Conservation (phyloP, 1,139 yeast species). For the Debaryomyces robertsiae region DNA sequence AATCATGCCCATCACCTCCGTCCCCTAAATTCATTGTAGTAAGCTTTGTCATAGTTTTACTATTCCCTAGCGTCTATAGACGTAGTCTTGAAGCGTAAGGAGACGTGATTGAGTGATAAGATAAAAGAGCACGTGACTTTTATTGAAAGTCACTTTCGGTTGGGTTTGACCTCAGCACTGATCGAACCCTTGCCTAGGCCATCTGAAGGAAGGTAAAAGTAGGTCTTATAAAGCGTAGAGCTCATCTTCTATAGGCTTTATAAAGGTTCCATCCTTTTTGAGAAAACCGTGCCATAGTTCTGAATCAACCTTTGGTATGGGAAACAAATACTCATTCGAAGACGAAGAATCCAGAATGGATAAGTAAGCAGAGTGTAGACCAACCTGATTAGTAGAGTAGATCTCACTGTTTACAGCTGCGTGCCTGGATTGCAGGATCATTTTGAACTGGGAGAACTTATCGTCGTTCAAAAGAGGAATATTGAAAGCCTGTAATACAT, state of each 20-base stretch:
- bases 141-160: conserved; percentile 4
- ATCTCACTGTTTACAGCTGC: conserved; percentile 18
- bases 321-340: conserved; percentile 17
- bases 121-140: conserved; percentile 8
- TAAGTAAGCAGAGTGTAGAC: conserved; percentile 25
- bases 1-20: not conserved
- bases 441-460: conserved; percentile 23
- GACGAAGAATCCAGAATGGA: conserved; percentile 12
- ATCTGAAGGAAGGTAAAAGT: no score
- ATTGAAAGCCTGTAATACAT: conserved; percentile 23
- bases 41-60: conserved; percentile 1
- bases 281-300: conserved; percentile 24
- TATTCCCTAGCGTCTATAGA: not conserved
- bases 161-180: no score
- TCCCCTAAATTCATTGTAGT: not conserved
- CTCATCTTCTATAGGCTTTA: conserved; percentile 5
- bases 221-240: not conserved
- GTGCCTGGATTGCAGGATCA: not conserved
- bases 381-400: conserved; percentile 27
- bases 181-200: not conserved
- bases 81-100: conserved; percentile 2
- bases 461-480: conserved; percentile 28
- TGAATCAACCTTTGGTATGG: conserved; percentile 19
- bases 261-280: conserved; percentile 9
- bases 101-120: conserved; percentile 12